phyloP scores from a whole-genome alignment of 108 stramenopile genomes.

The Hondaea fermentalgiana region DNA sequence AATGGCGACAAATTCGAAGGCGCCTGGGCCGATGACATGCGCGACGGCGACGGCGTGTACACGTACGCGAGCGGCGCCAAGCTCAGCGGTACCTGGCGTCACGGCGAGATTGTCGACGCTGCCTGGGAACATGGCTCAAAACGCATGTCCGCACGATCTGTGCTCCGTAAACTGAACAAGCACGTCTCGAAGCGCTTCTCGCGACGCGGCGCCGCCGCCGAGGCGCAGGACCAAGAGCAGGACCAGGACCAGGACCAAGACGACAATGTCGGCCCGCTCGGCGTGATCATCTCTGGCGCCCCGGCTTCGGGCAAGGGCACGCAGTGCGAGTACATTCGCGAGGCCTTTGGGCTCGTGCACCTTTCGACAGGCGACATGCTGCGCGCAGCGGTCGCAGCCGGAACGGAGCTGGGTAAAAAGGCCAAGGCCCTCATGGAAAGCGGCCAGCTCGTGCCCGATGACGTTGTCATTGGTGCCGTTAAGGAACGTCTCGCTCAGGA shows the following conservation, averaged over 20 bases:
- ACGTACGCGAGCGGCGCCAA: neutral
- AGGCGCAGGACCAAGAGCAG: neutral
- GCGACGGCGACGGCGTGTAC: conserved; percentile 14
- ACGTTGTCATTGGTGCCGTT: conserved; percentile 71
- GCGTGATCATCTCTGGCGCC: conserved; percentile 71
- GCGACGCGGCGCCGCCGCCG: neutral
- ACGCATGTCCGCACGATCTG: neutral
- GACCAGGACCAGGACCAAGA: neutral
- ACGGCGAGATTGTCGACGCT: neutral
- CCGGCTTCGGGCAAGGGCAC: conserved; percentile 80
- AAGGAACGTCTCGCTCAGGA: conserved; percentile 65
- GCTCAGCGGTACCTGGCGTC: neutral
- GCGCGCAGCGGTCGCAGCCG: conserved; percentile 34
- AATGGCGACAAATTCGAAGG: conserved; percentile 17
- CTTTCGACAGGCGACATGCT: conserved; percentile 79
- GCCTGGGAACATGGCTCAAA: neutral
- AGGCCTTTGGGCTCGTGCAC: conserved; percentile 62
- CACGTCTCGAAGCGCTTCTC: neutral
- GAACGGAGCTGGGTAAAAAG: conserved; percentile 38
- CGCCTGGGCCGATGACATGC: neutral
- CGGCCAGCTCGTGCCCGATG: conserved; percentile 89
- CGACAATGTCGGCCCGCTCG: neutral
- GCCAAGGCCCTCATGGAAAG: conserved; percentile 80
- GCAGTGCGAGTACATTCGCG: conserved; percentile 66
- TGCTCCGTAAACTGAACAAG: neutral